phyloP scores from a whole-genome alignment of 148 eudicot species.

The Amaranthus palmeri region DNA sequence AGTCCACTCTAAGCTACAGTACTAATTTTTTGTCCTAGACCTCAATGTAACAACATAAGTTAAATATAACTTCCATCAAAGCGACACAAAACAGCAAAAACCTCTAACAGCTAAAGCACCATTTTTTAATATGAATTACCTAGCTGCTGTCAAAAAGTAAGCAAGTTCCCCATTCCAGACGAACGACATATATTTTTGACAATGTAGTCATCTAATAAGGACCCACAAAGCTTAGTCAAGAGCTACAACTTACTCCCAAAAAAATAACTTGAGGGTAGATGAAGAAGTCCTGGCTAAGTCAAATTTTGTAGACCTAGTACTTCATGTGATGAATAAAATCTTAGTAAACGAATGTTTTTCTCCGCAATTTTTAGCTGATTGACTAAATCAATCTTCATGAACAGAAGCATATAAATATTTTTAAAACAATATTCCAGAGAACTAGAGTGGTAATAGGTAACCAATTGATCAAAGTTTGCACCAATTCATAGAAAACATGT shows the following conservation, averaged over 20 bases:
- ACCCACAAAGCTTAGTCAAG: neutral
- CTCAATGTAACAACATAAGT: neutral
- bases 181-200: neutral
- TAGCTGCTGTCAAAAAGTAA: neutral
- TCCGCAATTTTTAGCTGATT: neutral
- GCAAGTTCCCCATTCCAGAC: neutral
- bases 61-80: neutral
- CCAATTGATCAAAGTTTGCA: neutral
- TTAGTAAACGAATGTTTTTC: neutral
- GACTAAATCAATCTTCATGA: constrained; percentile 12
- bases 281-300: neutral
- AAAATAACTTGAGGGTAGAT: neutral
- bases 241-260: neutral
- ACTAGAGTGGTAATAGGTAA: neutral
- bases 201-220: neutral
- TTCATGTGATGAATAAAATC: no score
- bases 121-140: neutral
- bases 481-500: neutral
- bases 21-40: neutral
- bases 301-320: neutral
- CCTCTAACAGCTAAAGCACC: neutral
- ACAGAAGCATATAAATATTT: neutral
- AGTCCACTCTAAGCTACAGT: neutral
- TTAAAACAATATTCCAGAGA: neutral
- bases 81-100: neutral